phyloP scores from a whole-genome alignment of 352 stramenopile species.

The Phytophthora multivora region DNA sequence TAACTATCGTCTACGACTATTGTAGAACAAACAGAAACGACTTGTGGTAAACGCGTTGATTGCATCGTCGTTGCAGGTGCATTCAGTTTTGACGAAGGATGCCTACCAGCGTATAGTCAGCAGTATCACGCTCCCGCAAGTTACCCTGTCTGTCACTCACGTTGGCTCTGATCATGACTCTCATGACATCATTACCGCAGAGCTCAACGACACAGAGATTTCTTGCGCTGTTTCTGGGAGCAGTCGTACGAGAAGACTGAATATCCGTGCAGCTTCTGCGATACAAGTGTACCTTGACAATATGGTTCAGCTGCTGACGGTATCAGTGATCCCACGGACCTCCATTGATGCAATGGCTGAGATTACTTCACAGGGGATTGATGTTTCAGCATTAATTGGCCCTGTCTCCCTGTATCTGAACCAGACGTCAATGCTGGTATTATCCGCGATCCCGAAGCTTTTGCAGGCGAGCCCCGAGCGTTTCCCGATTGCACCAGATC shows the following conservation, averaged over 20 bases:
- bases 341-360: slow-evolving; percentile 51
- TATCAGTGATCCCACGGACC: slow-evolving; percentile 65
- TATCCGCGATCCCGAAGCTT: slow-evolving; percentile 62
- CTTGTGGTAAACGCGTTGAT: slow-evolving; percentile 72
- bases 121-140: slow-evolving; percentile 41
- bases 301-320: slow-evolving; percentile 70
- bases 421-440: slow-evolving; percentile 70
- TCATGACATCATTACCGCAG: slow-evolving; percentile 64
- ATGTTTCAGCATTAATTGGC: slow-evolving; percentile 57
- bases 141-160: slow-evolving; percentile 46
- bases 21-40: slow-evolving; percentile 65
- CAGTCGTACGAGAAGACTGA: slow-evolving; percentile 22
- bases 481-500: neutral
- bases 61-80: slow-evolving; percentile 67
- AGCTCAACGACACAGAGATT: slow-evolving; percentile 50
- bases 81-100: slow-evolving; percentile 45
- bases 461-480: slow-evolving; percentile 18
- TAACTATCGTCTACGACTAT: slow-evolving; percentile 18
- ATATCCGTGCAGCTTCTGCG: slow-evolving; percentile 43
- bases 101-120: slow-evolving; percentile 47
- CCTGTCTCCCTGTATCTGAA: slow-evolving; percentile 64
- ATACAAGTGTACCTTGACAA: slow-evolving; percentile 75
- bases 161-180: slow-evolving; percentile 44
- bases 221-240: slow-evolving; percentile 35
- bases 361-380: slow-evolving; percentile 30